A percentile compares a stretch with the other conserved stretches of the same genome.
Evolutionary conservation across 192 early-diverging fungal genomes (phyloP).

Genomic region (Umbelopsis vinacea): DNA sequence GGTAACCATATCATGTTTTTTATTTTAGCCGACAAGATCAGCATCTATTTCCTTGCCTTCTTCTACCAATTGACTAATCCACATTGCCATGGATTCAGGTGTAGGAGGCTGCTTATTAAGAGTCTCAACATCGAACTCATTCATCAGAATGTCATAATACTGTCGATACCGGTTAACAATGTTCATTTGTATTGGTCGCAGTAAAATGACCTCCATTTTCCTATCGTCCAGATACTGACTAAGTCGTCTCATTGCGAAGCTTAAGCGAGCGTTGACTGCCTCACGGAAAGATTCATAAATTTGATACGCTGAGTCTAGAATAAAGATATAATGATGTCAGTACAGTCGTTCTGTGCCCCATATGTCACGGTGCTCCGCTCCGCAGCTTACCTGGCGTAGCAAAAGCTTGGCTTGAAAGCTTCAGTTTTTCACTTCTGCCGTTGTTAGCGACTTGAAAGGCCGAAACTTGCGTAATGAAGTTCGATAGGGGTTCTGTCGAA

Average conservation of each 20-base stretch:
- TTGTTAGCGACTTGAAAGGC: slow-evolving; percentile 15
- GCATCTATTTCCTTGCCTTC: slow-evolving; percentile 1
- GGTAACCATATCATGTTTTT: too few relatives aligned
- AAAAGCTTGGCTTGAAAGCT: slow-evolving; percentile 15
- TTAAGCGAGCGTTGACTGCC: slow-evolving; percentile 52
- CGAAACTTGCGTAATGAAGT: slow-evolving; percentile 69
- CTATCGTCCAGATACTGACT: slow-evolving; percentile 74
- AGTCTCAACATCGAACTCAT: slow-evolving; percentile 23
- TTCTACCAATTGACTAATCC: slow-evolving; percentile 33
- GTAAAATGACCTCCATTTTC: slow-evolving; percentile 76
- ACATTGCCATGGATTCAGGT: slow-evolving; percentile 25
- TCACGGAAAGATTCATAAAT: slow-evolving; percentile 58
- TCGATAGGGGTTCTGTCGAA: slow-evolving; percentile 63
- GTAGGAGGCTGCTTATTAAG: slow-evolving; percentile 8
- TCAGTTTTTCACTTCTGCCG: background rate
- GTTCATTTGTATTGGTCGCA: slow-evolving; percentile 60
- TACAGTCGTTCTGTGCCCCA: background rate
- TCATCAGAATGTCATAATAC: slow-evolving; percentile 21
- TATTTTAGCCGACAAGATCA: background rate
- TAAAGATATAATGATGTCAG: slow-evolving; percentile 10
- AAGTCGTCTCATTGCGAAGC: slow-evolving; percentile 58
- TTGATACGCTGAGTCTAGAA: slow-evolving; percentile 33
- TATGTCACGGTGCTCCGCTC: background rate
- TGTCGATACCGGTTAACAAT: slow-evolving; percentile 27
- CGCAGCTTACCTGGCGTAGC: slow-evolving; percentile 2